Percentiles rank a stretch among this genome's conserved stretches.
Evolutionary conservation across 2,329 filamentous ascomycete species (phyloP).

Genomic region (Verticillium albo-atrum): DNA sequence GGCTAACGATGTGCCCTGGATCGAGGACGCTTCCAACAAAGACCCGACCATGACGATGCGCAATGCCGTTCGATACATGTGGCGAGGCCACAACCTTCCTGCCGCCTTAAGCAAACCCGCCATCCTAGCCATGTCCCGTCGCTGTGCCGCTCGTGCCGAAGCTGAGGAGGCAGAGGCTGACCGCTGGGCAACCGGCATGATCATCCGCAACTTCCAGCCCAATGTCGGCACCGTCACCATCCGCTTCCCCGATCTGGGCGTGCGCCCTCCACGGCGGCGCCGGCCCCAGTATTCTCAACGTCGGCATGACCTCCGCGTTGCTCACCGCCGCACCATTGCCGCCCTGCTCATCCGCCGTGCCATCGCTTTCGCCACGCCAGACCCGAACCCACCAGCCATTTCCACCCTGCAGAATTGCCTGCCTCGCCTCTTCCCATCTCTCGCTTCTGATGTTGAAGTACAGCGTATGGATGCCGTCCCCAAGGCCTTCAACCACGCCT

Average conservation of each 20-base stretch:
- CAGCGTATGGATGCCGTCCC: constrained; percentile 10
- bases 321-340: constrained; percentile 38
- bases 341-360: constrained; percentile 42
- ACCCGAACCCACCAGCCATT: constrained; percentile 35
- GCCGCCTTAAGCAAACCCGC: constrained; percentile 61
- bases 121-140: constrained; percentile 56
- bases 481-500: constrained; percentile 36
- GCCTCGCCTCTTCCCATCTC: constrained; percentile 42
- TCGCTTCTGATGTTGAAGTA: constrained; percentile 21
- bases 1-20: constrained; percentile 65
- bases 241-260: constrained; percentile 34
- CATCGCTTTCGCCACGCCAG: constrained; percentile 46
- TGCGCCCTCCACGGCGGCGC: constrained; percentile 12
- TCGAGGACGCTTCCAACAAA: constrained; percentile 79
- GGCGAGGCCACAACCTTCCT: constrained; percentile 57
- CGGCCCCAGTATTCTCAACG: constrained; percentile 12
- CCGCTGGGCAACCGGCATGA: constrained; percentile 43
- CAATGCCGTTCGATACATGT: constrained; percentile 73
- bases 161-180: constrained; percentile 48
- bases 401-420: constrained; percentile 40
- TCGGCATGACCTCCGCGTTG: constrained; percentile 20
- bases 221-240: constrained; percentile 43
- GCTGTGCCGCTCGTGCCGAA: constrained; percentile 39
- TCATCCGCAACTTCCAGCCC: constrained; percentile 42
- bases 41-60: constrained; percentile 72